Base-by-base conservation (phyloP, 2,329 filamentous ascomycete species). In the Ceratocystis harringtonii region DNA sequence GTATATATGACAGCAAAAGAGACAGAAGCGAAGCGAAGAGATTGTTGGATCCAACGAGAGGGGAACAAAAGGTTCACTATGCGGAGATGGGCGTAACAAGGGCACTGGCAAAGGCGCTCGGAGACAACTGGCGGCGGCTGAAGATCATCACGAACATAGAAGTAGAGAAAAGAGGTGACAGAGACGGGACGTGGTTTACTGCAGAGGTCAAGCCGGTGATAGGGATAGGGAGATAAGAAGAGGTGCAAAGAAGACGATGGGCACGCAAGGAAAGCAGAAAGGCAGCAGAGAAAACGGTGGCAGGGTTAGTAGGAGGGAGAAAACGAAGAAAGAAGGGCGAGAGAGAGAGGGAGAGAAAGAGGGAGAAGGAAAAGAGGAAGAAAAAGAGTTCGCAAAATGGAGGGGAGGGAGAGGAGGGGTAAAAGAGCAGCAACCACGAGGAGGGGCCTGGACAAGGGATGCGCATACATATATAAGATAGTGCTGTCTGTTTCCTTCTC, bases 91-190 rank as follows among this genome's bases (percentile, higher is more conserved):
- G 55, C 50, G 41, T 44, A 50, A 60, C 43, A 65, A 65, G 43
- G 50, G 50, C 30, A 50, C 52, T 62, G 45, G 57, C 55, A 50
- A 63, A 64, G 58, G 19, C 66, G 50, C 45, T 63, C 66, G 57
- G 58, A 67, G 68, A 64, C 58, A 65, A 55, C 8, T 58, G 58
- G 43, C 28, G 60, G 48, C 32, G 44, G 44, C 32, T 65, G 61
- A 67, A 66, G 63, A 65, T 65, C 65, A 66, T 64, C 41, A 64
- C 58, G 57, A 66, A 64, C 36, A 52, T 32, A 25, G 32, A 65
- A 60, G 32, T 17, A 28, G 25, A 48, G 32, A 61, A n/a, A 65
- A 30, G 15, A 61, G 25, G 44, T n/a, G 50, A 43, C 15, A 44
- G 55, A 45, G 43, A 25, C 17, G 25, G 45, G 28, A n/a, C 36